Evolutionary conservation across 306 rosid genomes (phyloP).

Genomic region (Quercus dentata): DNA sequence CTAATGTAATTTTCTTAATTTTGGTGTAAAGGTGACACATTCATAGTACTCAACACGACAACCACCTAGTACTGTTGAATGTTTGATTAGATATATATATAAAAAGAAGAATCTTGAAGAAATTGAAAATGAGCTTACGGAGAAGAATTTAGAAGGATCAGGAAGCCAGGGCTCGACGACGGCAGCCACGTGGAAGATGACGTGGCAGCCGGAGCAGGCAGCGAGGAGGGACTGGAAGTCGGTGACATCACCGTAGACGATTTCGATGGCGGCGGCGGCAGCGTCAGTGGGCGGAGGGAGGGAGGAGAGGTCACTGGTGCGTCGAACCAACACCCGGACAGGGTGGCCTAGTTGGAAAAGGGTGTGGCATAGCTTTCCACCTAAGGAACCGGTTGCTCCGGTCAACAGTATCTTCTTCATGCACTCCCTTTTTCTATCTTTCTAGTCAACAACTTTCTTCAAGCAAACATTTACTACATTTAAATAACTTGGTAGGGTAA

Average conservation of each 20-base stretch:
- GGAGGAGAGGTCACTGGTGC: conserved; percentile 72
- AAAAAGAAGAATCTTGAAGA: not conserved
- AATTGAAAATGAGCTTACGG: conserved; percentile 36
- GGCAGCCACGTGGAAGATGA: conserved; percentile 87
- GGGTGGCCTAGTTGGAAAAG: conserved; percentile 56
- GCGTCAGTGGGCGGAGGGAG: conserved; percentile 40
- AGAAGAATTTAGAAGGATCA: conserved; percentile 64
- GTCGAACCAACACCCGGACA: conserved; percentile 72
- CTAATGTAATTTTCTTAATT: too few relatives aligned
- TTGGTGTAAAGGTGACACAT: too few relatives aligned
- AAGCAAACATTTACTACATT: too few relatives aligned
- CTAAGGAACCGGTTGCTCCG: conserved; percentile 86
- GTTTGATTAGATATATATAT: too few relatives aligned
- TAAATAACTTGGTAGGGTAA: too few relatives aligned
- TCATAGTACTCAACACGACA: too few relatives aligned
- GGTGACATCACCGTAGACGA: conserved; percentile 74
- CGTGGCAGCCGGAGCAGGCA: conserved; percentile 68
- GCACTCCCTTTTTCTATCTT: not conserved
- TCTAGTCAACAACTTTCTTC: too few relatives aligned
- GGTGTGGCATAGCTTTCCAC: conserved; percentile 68
- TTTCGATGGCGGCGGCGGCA: conserved; percentile 36
- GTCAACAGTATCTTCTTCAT: conserved; percentile 60
- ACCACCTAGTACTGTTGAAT: too few relatives aligned
- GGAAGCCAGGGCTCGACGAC: conserved; percentile 98
- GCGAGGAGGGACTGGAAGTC: conserved; percentile 63